Percentiles rank a stretch among this genome's conserved stretches.
Evolutionary conservation across 768 basidiomycete species (phyloP).

Genomic region (Coprinellus aureogranulatus): DNA sequence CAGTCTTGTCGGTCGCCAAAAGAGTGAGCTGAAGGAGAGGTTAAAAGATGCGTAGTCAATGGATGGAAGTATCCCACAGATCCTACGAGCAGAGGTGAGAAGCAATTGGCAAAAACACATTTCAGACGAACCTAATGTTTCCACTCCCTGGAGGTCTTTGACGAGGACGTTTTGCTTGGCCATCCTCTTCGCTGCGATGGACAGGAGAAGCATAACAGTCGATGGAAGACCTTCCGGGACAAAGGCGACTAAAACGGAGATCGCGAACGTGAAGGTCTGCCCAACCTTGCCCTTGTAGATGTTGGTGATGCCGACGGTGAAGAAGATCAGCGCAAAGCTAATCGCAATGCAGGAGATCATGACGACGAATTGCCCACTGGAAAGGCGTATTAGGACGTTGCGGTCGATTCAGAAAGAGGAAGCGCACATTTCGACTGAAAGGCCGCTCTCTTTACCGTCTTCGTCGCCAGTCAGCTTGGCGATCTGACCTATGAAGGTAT

Average conservation of each 20-base stretch:
- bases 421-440: slow-evolving; percentile 63
- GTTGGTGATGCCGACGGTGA: slow-evolving; percentile 62
- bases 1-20: slow-evolving; percentile 71
- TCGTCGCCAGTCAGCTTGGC: slow-evolving; percentile 65
- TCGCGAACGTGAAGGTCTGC: slow-evolving; percentile 60
- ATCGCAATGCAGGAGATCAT: slow-evolving; percentile 63
- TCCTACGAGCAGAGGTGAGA: slow-evolving; percentile 44
- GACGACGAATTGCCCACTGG: slow-evolving; percentile 57
- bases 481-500: slow-evolving; percentile 72
- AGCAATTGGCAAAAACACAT: slow-evolving; percentile 14
- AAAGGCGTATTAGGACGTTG: not conserved
- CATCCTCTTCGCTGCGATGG: slow-evolving; percentile 72
- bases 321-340: slow-evolving; percentile 61
- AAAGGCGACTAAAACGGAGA: slow-evolving; percentile 60
- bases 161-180: slow-evolving; percentile 70
- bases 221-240: slow-evolving; percentile 65
- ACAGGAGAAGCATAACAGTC: slow-evolving; percentile 63
- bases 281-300: slow-evolving; percentile 62
- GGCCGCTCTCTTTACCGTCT: slow-evolving; percentile 60
- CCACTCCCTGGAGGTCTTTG: slow-evolving; percentile 71
- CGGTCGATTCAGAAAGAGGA: not conserved
- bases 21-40: slow-evolving; percentile 49
- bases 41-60: not conserved
- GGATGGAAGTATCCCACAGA: too few species aligned
- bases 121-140: slow-evolving; percentile 53